These are phyloP conservation scores for Colletotrichum lupini DNA, from an alignment of 2,329 filamentous ascomycete species.

Conservation along the genomic window DNA sequence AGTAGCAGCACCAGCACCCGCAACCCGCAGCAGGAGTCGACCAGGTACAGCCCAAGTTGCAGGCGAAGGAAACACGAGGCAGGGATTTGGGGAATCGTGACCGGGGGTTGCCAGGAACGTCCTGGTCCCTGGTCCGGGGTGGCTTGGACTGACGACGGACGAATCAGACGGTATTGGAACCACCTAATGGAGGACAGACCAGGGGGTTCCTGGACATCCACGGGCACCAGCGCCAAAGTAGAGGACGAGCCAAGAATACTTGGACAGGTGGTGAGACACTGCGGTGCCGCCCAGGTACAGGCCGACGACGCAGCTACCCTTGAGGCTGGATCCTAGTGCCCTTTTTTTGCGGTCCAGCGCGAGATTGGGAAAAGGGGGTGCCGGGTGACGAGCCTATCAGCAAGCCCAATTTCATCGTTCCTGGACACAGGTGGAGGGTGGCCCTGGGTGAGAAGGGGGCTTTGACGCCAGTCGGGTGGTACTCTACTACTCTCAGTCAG, in stretches of 20 bases:
- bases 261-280: slow-evolving; percentile 31
- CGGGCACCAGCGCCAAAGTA: slow-evolving; percentile 28
- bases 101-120: slow-evolving; percentile 16
- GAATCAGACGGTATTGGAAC: slow-evolving; percentile 27
- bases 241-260: slow-evolving; percentile 31
- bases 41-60: slow-evolving; percentile 29
- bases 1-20: not conserved
- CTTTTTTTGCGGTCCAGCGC: slow-evolving; percentile 4
- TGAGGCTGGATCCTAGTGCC: slow-evolving; percentile 22
- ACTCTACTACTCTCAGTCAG: not conserved
- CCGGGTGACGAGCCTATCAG: slow-evolving; percentile 28
- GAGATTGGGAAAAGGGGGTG: slow-evolving; percentile 35
- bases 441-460: not conserved
- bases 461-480: slow-evolving; percentile 8
- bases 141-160: slow-evolving; percentile 20
- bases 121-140: slow-evolving; percentile 8
- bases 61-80: slow-evolving; percentile 36
- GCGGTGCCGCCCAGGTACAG: slow-evolving; percentile 34
- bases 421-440: slow-evolving; percentile 16
- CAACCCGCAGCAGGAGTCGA: slow-evolving; percentile 22
- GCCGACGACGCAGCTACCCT: slow-evolving; percentile 31
- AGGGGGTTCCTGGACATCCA: slow-evolving; percentile 11
- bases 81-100: slow-evolving; percentile 31
- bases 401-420: slow-evolving; percentile 22
- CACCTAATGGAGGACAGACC: slow-evolving; percentile 3